A percentile compares a stretch with the other conserved stretches of the same genome.
These are phyloP conservation scores for Capronia epimyces DNA, from an alignment of 2,329 filamentous ascomycete species.

Conservation along the genomic window DNA sequence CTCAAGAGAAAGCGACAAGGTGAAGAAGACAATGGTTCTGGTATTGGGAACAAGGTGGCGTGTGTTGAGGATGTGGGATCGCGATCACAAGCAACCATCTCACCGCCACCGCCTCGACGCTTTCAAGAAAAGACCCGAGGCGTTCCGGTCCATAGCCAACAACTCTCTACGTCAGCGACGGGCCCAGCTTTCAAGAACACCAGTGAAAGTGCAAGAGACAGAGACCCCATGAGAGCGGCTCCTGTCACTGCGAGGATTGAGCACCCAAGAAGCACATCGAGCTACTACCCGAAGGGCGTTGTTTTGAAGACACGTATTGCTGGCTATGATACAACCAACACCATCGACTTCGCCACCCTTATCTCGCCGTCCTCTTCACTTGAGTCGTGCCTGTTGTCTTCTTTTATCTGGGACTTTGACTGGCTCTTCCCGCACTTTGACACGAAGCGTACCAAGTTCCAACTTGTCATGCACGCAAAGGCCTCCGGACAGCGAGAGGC, in stretches of 20 bases:
- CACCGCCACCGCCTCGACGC: neutral
- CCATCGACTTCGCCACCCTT: constrained; percentile 53
- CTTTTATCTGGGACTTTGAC: constrained; percentile 77
- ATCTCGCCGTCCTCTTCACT: constrained; percentile 79
- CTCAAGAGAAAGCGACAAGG: constrained; percentile 56
- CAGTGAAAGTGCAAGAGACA: constrained; percentile 5
- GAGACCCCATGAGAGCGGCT: neutral
- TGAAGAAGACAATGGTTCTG: constrained; percentile 30
- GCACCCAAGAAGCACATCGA: neutral
- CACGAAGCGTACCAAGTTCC: constrained; percentile 53
- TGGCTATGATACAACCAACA: constrained; percentile 51
- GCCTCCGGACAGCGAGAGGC: constrained; percentile 41
- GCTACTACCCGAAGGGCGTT: constrained; percentile 52
- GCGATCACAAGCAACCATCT: neutral
- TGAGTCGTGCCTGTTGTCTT: constrained; percentile 73
- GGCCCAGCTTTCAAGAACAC: constrained; percentile 10
- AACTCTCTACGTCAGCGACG: neutral
- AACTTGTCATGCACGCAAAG: constrained; percentile 59
- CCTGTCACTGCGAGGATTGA: neutral
- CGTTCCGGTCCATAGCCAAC: neutral
- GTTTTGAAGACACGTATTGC: constrained; percentile 78
- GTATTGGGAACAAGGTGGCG: neutral
- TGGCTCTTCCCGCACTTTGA: constrained; percentile 73
- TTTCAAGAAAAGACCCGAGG: neutral
- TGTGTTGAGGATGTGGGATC: neutral